phyloP scores from a whole-genome alignment of 2,329 filamentous ascomycete species.

The Microdochium bolleyi region DNA sequence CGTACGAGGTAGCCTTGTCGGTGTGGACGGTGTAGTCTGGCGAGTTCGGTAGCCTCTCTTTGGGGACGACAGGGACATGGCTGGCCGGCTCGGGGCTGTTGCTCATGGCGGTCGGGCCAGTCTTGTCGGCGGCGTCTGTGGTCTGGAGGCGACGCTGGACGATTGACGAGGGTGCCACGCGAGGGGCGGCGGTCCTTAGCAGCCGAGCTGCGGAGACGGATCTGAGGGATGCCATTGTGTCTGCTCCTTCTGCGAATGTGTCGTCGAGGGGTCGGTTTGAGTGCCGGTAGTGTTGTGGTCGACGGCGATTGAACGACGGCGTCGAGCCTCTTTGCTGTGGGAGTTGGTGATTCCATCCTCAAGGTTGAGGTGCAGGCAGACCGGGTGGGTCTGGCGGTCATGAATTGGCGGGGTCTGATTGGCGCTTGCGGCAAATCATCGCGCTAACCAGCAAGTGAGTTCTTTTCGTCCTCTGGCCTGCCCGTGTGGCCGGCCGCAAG shows the following conservation, averaged over 20 bases:
- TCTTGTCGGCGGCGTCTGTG: conserved; percentile 10
- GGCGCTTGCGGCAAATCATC: conserved; percentile 28
- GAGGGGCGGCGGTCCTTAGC: conserved; percentile 35
- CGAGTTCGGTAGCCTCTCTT: conserved; percentile 39
- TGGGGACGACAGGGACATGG: background rate
- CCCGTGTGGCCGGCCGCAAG: background rate
- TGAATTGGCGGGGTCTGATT: conserved; percentile 27
- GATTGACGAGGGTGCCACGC: conserved; percentile 29
- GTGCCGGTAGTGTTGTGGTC: background rate
- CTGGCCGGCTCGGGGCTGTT: conserved; percentile 13
- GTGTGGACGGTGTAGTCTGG: conserved; percentile 75
- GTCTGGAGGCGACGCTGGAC: conserved; percentile 44
- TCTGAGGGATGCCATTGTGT: conserved; percentile 60
- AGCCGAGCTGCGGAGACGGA: conserved; percentile 43
- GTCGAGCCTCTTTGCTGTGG: background rate
- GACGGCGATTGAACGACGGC: background rate
- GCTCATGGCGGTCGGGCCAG: conserved; percentile 7
- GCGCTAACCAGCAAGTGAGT: conserved; percentile 35
- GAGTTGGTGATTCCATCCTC: background rate
- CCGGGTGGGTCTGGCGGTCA: conserved; percentile 7
- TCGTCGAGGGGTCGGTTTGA: background rate
- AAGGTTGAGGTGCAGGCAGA: conserved; percentile 20
- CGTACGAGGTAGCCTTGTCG: conserved; percentile 89
- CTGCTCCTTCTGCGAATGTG: background rate
- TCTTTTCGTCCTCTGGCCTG: conserved; percentile 31